Percentiles rank a stretch among this genome's conserved stretches.
These are phyloP conservation scores for Populus hybrid DNA, from an alignment of 441 rosid genomes.

Conservation along the genomic window DNA sequence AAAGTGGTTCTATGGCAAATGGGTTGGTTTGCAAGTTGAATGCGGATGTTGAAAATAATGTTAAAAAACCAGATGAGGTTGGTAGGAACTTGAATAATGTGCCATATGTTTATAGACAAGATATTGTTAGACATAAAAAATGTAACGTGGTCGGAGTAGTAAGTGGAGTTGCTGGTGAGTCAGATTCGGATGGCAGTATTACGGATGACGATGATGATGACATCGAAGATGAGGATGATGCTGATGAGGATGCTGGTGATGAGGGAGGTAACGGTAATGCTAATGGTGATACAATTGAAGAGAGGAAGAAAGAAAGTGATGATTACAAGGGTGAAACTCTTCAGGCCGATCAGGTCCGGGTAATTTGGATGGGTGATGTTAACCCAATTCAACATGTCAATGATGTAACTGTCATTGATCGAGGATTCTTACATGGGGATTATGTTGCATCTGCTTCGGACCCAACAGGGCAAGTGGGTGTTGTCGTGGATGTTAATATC, in stretches of 20 bases:
- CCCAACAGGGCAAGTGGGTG: constrained; percentile 91
- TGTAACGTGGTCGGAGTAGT: constrained; percentile 73
- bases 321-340: constrained; percentile 52
- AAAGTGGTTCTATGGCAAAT: constrained; percentile 24
- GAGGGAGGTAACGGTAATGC: constrained; percentile 36
- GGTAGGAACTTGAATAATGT: constrained; percentile 32
- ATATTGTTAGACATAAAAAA: constrained; percentile 61
- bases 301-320: constrained; percentile 27
- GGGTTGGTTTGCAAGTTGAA: constrained; percentile 27
- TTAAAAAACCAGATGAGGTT: constrained; percentile 26
- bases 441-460: constrained; percentile 77
- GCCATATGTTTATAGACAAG: constrained; percentile 68
- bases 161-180: constrained; percentile 86
- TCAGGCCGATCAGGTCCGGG: constrained; percentile 77
- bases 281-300: constrained; percentile 29
- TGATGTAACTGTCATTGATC: constrained; percentile 70
- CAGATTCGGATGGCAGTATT: constrained; percentile 70
- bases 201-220: constrained; percentile 54
- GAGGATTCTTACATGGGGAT: constrained; percentile 94
- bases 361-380: constrained; percentile 77
- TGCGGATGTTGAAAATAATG: constrained; percentile 23
- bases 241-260: constrained; percentile 31
- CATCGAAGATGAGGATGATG: constrained; percentile 32
- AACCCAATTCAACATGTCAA: constrained; percentile 64
- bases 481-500: constrained; percentile 72